Evolutionary conservation across 2,329 filamentous ascomycete genomes (phyloP), one percentile per base, ranked within the genome.

Genomic region (Fusarium sp.): DNA sequence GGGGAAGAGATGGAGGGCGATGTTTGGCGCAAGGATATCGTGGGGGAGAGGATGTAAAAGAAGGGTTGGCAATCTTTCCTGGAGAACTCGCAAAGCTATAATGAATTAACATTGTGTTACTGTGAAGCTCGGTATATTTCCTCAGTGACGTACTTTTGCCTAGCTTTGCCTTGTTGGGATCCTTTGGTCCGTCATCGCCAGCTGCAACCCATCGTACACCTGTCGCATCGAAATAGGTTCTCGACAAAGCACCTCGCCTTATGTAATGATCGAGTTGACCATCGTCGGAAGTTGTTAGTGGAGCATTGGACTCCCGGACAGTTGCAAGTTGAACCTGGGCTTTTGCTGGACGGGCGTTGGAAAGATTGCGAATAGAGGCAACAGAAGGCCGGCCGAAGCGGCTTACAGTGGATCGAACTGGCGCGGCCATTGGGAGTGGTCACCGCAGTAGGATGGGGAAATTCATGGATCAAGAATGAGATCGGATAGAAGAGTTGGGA

Each of bases 1-100:
- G 40, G 90, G 90, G 79, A 92, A 92, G 70, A 92, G 87, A 77
- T 90, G 87, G 44, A 92, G 87, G 11, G 88, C 87, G 79, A 93
- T 92, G 76, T 91, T 87, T 34, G 93, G 90, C 42, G 91, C 89
- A 70, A 97, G 89, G 67, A 97, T 87, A 64, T 94, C 90, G 74
- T 92, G 88, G 18, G 94, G 90, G 8, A 91, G 83, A 3, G 90
- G 90, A 1, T 87, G 87, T 74, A 91, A 87, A 24, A 92, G 85
- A 57, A 92, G 85, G 3, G 87, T 90, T 52, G 90, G 90, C n/a
- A 92, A 83, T 69, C 86, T 87, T 69, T 89, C 85, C 82, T 91
- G 89, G 37, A 92, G 85, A 57, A 89, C 85, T 56, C 89, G 84
- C 13, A 92, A 83, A 67, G 90, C 90, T 91, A 74, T 45, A 52